These are phyloP conservation scores for Apiospora phragmitis DNA, from an alignment of 2,329 filamentous ascomycete genomes.

Conservation along the genomic window DNA sequence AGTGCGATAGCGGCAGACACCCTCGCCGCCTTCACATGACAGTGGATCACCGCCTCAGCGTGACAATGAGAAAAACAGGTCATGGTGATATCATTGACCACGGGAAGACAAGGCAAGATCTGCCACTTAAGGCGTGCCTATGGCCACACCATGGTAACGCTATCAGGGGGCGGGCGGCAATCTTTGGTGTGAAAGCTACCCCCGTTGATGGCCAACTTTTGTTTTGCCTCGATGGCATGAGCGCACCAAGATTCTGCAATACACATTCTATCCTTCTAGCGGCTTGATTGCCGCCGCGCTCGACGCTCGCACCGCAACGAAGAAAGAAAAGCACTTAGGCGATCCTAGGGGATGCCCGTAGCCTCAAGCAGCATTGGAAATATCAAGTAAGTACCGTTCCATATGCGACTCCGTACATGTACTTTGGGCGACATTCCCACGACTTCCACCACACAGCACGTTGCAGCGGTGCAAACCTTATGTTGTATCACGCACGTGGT, in stretches of 20 bases:
- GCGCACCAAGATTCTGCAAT: neutral
- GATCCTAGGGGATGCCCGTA: neutral
- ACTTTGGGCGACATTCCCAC: neutral
- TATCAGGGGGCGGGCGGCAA: neutral
- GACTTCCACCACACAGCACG: too few species aligned
- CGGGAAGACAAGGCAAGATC: neutral
- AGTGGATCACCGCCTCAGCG: neutral
- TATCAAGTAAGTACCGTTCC: neutral
- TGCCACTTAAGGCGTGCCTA: neutral
- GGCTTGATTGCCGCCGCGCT: neutral
- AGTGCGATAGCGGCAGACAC: neutral
- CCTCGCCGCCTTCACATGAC: neutral
- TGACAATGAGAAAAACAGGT: neutral
- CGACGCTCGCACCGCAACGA: neutral
- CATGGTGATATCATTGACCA: neutral
- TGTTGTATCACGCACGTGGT: neutral
- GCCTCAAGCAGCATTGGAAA: neutral
- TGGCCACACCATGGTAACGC: neutral
- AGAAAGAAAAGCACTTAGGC: neutral
- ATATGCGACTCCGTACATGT: neutral
- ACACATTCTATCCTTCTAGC: neutral
- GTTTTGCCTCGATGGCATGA: neutral
- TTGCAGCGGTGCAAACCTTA: conserved; percentile 4
- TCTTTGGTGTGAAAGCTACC: neutral
- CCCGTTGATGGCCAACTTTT: neutral